These are phyloP conservation scores for Whalleya microplaca DNA, from an alignment of 2,329 filamentous ascomycete species.

Conservation along the genomic window DNA sequence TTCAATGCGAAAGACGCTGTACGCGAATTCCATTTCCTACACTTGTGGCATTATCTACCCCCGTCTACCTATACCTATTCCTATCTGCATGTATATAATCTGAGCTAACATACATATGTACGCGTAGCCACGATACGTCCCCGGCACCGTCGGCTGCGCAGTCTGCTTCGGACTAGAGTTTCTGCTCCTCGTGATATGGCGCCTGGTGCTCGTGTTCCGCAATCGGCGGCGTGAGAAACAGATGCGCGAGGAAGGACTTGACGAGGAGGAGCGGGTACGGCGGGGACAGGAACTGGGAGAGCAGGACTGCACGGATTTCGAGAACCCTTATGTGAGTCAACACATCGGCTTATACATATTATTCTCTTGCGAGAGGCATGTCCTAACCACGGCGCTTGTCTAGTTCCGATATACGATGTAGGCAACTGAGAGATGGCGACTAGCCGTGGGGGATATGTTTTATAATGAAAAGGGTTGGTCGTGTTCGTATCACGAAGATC, in stretches of 20 bases:
- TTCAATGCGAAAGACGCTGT: slow-evolving; percentile 47
- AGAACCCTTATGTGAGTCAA: slow-evolving; percentile 43
- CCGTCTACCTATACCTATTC: not conserved
- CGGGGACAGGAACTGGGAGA: slow-evolving; percentile 41
- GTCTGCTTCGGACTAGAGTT: slow-evolving; percentile 44
- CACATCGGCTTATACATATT: no score
- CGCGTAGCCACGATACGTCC: slow-evolving; percentile 47
- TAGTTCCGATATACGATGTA: slow-evolving; percentile 36
- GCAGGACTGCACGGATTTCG: slow-evolving; percentile 42
- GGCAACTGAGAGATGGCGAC: not conserved
- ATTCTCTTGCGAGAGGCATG: no score
- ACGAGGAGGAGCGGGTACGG: slow-evolving; percentile 39
- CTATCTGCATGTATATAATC: not conserved
- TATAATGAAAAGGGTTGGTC: no score
- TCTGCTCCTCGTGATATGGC: slow-evolving; percentile 44
- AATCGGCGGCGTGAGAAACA: slow-evolving; percentile 41
- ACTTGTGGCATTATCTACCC: not conserved
- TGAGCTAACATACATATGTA: not conserved
- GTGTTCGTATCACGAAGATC: no score
- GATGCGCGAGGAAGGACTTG: slow-evolving; percentile 36
- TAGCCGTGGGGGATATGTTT: not conserved
- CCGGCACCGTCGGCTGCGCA: slow-evolving; percentile 45
- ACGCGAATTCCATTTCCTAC: slow-evolving; percentile 15
- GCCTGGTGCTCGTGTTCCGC: slow-evolving; percentile 44
- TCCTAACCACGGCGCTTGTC: not conserved